These are phyloP conservation scores for Coemansia umbellata DNA, from an alignment of 192 early-diverging fungal species.

Conservation along the genomic window DNA sequence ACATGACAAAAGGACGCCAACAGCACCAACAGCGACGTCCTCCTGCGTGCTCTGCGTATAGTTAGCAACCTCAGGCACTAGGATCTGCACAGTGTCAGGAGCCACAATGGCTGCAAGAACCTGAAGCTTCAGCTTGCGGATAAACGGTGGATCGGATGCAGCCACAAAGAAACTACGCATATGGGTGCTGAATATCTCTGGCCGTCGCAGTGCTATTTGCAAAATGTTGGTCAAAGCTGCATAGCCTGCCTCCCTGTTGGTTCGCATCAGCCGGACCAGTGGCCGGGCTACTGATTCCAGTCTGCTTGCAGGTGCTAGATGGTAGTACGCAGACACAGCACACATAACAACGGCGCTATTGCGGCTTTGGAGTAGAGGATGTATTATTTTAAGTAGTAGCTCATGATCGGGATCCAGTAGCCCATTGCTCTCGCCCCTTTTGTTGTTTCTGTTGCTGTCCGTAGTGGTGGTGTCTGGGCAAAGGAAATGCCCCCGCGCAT, in stretches of 20 bases:
- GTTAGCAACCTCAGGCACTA: constrained; percentile 70
- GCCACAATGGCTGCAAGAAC: constrained; percentile 70
- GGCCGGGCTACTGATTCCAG: constrained; percentile 61
- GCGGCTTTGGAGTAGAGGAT: constrained; percentile 76
- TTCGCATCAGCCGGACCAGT: constrained; percentile 70
- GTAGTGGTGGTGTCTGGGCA: constrained; percentile 12
- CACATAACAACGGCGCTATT: constrained; percentile 79
- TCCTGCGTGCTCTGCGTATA: constrained; percentile 31
- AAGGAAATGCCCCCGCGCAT: constrained; percentile 63
- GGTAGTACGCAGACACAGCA: constrained; percentile 63
- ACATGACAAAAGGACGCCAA: constrained; percentile 32
- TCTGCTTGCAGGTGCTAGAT: constrained; percentile 58
- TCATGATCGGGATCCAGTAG: constrained; percentile 76
- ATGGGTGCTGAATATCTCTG: constrained; percentile 67
- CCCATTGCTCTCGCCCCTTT: neutral
- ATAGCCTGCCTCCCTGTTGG: constrained; percentile 73
- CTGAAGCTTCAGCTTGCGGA: constrained; percentile 80
- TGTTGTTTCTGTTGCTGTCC: too few relatives aligned
- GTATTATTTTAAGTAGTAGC: constrained; percentile 62
- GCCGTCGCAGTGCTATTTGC: constrained; percentile 65
- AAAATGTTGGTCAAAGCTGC: constrained; percentile 73
- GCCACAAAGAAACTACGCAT: constrained; percentile 78
- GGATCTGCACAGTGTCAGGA: constrained; percentile 60
- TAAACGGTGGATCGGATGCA: constrained; percentile 70
- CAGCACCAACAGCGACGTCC: constrained; percentile 29